Evolutionary conservation across 768 basidiomycete species (phyloP), one percentile per base, ranked within the genome.

Genomic region (Dioszegia aurantiaca): DNA sequence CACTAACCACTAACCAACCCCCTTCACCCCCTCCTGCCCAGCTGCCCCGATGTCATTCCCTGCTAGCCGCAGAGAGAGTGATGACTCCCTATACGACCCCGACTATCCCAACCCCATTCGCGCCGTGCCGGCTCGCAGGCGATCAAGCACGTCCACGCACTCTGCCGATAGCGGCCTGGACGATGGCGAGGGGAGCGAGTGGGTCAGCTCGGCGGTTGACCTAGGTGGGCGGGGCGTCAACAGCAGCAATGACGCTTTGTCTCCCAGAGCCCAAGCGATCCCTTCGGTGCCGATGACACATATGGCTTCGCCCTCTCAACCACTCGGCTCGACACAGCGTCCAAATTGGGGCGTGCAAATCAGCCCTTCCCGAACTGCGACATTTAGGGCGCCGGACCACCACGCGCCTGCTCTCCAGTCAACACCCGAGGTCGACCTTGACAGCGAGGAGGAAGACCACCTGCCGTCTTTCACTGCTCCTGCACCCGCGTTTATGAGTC

Each of bases 391-490:
- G 19, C 27, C 46, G 2, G 14, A 21, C 27, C 16, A n/a, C 9
- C 9, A 24, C 12, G 19, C 28, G 2, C 40, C 40, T 42, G 9
- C 40, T n/a, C 40, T 42, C 9, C 6, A 14, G 21, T 24, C 28
- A 14, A 26, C 26, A 26, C 26, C 46, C 17, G 26, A 5, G n/a
- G 27, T 31, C 14, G 26, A 30, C 4, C 12, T 47, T 12, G 28
- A 31, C 46, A 30, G 27, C 46, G 46, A 47, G 3, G 46, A 47
- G 27, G 46, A 47, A 11, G 46, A 47, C 17, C 27, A 47, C 27
- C 16, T 47, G 4, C 46, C 46, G 2, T 28, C 46, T 5, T 47
- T 47, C 46, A 16, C 46, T 17, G 26, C 46, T 9, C 46, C 46
- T 47, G 24, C 46, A 12, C 44, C 44, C 14, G 17, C 44, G n/a